Evolutionary conservation across 371 early-diverging fungal genomes (phyloP), one percentile per base, ranked within the genome.

Genomic region (Circinella umbellata): DNA sequence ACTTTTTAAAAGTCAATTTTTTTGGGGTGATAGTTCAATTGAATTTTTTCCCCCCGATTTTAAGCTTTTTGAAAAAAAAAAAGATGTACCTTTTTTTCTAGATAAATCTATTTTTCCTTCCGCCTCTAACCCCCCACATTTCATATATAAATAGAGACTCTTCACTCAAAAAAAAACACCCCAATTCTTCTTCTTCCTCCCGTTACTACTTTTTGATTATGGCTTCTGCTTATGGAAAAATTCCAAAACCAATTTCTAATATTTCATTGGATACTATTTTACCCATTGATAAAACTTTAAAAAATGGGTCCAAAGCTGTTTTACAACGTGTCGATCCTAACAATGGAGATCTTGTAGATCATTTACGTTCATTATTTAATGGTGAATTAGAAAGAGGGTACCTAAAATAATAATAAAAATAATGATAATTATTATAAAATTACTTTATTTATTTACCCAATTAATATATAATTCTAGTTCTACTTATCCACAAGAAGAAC

Each of bases 401-500:
- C n/a, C n/a, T n/a, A n/a, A n/a, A n/a, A n/a, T n/a, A n/a, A n/a
- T n/a, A n/a, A n/a, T n/a, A n/a, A n/a, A n/a, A n/a, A n/a, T n/a
- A n/a, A n/a, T n/a, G n/a, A n/a, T n/a, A n/a, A n/a, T n/a, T 39
- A 6, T 6, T 10, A 39, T 39, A 74, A 75, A 27, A n/a, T 37
- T 15, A 9, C n/a, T 36, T 13, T 14, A 13, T 18, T 53, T 7
- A 1, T 34, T 63, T 37, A 1, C 5, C 15, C 18, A 57, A 14
- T n/a, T 13, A 14, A 36, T 27, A 27, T 27, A 27, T 27, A 27
- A 27, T 27, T 27, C 27, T 27, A 83, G 83, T 42, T 87, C 87
- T 42, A 92, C 92, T 10, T 94, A 94, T 70, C 93, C 94, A 15
- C 91, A 91, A 68, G 92, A 92, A 75, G 69, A 79, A 57, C 47